Conservation (phyloP, 2,329 filamentous ascomycete species). For the Xylaria sp. region DNA sequence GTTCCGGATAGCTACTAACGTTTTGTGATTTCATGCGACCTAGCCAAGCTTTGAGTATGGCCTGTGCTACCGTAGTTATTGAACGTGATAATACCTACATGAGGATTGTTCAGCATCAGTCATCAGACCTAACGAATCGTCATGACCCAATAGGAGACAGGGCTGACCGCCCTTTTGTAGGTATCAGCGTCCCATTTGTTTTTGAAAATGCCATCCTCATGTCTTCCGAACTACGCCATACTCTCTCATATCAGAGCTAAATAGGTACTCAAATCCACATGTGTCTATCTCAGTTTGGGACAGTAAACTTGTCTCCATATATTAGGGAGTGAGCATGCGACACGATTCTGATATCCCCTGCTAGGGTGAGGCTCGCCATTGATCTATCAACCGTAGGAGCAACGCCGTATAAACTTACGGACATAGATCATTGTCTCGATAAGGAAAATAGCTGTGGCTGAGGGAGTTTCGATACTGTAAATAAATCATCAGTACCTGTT, state of each 20-base stretch:
- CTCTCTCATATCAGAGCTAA: conserved; percentile 47
- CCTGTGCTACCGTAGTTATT: conserved; percentile 54
- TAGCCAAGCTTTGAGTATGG: conserved; percentile 49
- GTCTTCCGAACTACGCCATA: too few species aligned
- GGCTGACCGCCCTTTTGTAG: conserved; percentile 47
- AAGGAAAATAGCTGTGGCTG: conserved; percentile 2
- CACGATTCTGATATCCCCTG: background rate
- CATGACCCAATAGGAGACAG: background rate
- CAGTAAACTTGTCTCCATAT: conserved; percentile 40
- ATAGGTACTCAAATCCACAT: conserved; percentile 48
- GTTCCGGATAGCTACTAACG: conserved; percentile 43
- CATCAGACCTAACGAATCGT: background rate
- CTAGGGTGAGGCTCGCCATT: conserved; percentile 9
- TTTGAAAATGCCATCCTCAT: background rate
- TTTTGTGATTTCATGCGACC: conserved; percentile 38
- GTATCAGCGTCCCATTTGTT: conserved; percentile 37
- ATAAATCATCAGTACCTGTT: conserved; percentile 5
- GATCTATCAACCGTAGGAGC: conserved; percentile 3
- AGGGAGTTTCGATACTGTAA: conserved; percentile 24
- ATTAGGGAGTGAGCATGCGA: conserved; percentile 3
- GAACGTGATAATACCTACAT: conserved; percentile 51
- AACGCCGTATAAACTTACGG: conserved; percentile 25
- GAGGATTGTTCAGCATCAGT: background rate
- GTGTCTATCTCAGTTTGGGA: conserved; percentile 46
- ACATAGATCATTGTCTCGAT: conserved; percentile 7